These are phyloP conservation scores for Thozetella sp. DNA, from an alignment of 495 filamentous ascomycete genomes.

Conservation along the genomic window DNA sequence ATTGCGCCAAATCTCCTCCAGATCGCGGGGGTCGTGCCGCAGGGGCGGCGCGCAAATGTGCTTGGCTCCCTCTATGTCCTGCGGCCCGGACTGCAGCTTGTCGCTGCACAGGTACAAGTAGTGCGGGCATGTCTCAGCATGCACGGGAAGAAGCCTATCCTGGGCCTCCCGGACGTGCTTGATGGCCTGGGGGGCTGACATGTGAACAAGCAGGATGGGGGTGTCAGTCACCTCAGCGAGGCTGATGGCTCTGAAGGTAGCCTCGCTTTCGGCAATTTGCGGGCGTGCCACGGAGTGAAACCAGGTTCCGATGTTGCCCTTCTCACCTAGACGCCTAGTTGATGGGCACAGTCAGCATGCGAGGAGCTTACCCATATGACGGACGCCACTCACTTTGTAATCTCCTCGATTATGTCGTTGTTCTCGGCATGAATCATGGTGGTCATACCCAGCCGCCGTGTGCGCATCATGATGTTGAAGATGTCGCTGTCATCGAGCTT, in stretches of 20 bases:
- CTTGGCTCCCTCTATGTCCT: conserved; percentile 22
- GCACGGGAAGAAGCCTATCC: conserved; percentile 32
- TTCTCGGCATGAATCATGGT: conserved; percentile 63
- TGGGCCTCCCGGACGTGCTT: conserved; percentile 25
- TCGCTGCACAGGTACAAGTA: conserved; percentile 32
- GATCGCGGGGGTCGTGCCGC: conserved; percentile 20
- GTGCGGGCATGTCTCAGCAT: conserved; percentile 40
- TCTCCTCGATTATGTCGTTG: conserved; percentile 40
- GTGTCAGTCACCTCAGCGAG: conserved; percentile 41
- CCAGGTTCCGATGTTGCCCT: conserved; percentile 28
- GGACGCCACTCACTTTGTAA: not conserved
- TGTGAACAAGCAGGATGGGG: conserved; percentile 51
- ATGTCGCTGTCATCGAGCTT: conserved; percentile 51
- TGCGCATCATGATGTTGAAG: conserved; percentile 47
- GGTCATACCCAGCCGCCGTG: conserved; percentile 43
- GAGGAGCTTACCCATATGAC: too few relatives aligned
- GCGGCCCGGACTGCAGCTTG: conserved; percentile 11
- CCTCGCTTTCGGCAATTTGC: conserved; percentile 36
- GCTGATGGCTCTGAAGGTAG: conserved; percentile 46
- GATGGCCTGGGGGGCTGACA: conserved; percentile 6
- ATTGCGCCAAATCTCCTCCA: conserved; percentile 22
- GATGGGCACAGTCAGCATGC: conserved; percentile 37
- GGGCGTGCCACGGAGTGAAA: conserved; percentile 38
- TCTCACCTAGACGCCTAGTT: conserved; percentile 29
- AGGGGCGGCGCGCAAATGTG: conserved; percentile 26